These are phyloP conservation scores for Citrus medica DNA, from an alignment of 345 rosid genomes.

Conservation along the genomic window DNA sequence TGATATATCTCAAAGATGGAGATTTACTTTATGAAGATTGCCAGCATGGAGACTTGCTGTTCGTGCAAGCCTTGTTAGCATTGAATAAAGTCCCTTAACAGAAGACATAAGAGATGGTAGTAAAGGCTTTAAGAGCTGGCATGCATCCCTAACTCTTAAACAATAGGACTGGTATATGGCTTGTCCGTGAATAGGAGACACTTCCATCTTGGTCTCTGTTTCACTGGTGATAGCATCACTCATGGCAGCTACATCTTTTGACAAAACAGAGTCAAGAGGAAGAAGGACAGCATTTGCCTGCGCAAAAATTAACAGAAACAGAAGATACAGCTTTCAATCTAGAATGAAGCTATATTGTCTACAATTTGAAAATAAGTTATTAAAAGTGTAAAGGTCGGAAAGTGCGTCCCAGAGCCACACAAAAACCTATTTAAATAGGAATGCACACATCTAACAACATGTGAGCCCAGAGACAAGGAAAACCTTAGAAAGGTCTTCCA, in stretches of 20 bases:
- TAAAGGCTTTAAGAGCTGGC: slow-evolving; percentile 54
- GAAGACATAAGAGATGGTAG: slow-evolving; percentile 52
- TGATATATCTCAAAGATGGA: slow-evolving; percentile 10
- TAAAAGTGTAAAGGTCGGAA: not conserved
- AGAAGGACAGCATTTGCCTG: slow-evolving; percentile 81
- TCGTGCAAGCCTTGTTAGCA: slow-evolving; percentile 72
- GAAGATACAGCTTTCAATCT: slow-evolving; percentile 7
- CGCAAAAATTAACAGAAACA: slow-evolving; percentile 12
- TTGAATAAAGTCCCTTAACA: slow-evolving; percentile 59
- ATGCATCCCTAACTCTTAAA: slow-evolving; percentile 71
- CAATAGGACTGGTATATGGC: slow-evolving; percentile 85
- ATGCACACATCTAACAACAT: slow-evolving; percentile 6
- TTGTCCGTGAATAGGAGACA: slow-evolving; percentile 84
- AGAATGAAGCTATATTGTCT: not conserved
- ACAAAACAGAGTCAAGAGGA: slow-evolving; percentile 69
- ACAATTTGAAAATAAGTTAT: slow-evolving; percentile 8
- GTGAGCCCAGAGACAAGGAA: slow-evolving; percentile 10
- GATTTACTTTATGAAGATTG: slow-evolving; percentile 72
- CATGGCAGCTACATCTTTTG: slow-evolving; percentile 87
- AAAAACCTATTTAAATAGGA: not conserved
- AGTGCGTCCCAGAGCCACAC: not conserved
- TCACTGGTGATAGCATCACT: slow-evolving; percentile 71
- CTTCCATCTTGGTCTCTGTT: slow-evolving; percentile 73
- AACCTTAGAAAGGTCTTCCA: slow-evolving; percentile 86
- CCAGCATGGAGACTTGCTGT: slow-evolving; percentile 88